phyloP scores from a whole-genome alignment of 805 yeast genomes.

The Candida endomychidarum region DNA sequence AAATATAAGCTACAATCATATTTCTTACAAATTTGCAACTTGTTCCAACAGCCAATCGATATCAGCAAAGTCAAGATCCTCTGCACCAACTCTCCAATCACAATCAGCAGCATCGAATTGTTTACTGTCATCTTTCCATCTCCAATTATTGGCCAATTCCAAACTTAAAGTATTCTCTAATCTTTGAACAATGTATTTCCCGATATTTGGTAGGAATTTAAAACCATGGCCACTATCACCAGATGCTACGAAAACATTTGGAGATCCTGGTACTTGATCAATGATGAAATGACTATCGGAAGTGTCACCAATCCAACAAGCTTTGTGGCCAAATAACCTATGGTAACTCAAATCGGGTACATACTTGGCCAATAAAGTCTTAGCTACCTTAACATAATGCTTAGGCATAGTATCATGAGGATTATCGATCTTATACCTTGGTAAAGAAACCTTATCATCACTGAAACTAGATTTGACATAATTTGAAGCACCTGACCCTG shows the following conservation, averaged over 20 bases:
- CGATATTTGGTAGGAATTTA: constrained; percentile 36
- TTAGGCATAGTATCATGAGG: constrained; percentile 35
- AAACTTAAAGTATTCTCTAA: constrained; percentile 10
- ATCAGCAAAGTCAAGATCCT: constrained; percentile 11
- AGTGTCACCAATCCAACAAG: constrained; percentile 37
- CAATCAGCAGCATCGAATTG: constrained; percentile 13
- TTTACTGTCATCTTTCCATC: constrained; percentile 17
- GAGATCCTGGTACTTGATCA: constrained; percentile 29
- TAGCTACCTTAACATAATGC: constrained; percentile 25
- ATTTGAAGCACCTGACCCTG: constrained; percentile 27
- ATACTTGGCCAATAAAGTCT: constrained; percentile 25
- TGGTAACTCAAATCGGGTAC: constrained; percentile 42
- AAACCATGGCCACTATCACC: constrained; percentile 44
- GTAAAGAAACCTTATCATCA: constrained; percentile 27
- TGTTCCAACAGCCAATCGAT: constrained; percentile 13
- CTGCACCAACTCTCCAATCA: constrained; percentile 13
- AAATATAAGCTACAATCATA: too few species aligned
- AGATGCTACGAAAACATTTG: constrained; percentile 29
- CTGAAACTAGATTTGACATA: constrained; percentile 14
- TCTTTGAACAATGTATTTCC: constrained; percentile 19
- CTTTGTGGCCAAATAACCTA: constrained; percentile 16
- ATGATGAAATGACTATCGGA: constrained; percentile 34
- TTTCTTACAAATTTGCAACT: constrained; percentile 1
- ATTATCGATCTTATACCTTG: constrained; percentile 28
- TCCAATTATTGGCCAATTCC: constrained; percentile 13